Evolutionary conservation across 2,329 filamentous ascomycete species (phyloP), one percentile per base, ranked within the genome.

Genomic region (Epichloe elymi): DNA sequence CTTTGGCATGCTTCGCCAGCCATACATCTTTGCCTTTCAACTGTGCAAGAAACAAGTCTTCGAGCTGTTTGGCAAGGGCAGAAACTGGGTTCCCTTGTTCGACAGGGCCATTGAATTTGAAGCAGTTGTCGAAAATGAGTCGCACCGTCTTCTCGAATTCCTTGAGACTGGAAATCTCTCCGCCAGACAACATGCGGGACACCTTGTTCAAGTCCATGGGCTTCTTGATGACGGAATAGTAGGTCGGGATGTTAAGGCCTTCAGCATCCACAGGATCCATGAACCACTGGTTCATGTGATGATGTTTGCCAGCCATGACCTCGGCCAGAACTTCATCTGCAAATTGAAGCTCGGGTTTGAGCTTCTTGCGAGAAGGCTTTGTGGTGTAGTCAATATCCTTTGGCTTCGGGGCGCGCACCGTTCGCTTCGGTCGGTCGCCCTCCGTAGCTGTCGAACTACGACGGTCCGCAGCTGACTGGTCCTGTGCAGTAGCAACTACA

Each of bases 191-290:
- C 67, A 94, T 94, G 41, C 76, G 75, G 37, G 79, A 74, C 62
- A 95, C 85, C n/a, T 88, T 95, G 15, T 78, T 75, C 47, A 96
- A 74, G 65, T 98, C 91, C 91, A 97, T 98, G 0, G 93, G 93
- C 64, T 90, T 88, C 74, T 95, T 97, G 70, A 98, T 89, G 55
- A 97, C 74, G 61, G 85, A 88, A 65, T 93, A 88, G 65, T 98
- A 98, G 23, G 85, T 84, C 0, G 93, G 93, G 53, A 97, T 96
- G 64, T 91, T 89, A 50, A 97, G 73, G 0, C 90, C 91, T 37
- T 97, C 90, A 0, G 93, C 89, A 63, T 98, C 93, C 19, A 98
- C 93, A 0, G 93, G 86, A 7, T 78, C 71, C 60, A 88, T 71
- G 70, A 98, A 98, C 53, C 86, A 83, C 51, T 76, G 75, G 42